phyloP scores from a whole-genome alignment of 2,329 filamentous ascomycete genomes.

The Fusarium sp. region DNA sequence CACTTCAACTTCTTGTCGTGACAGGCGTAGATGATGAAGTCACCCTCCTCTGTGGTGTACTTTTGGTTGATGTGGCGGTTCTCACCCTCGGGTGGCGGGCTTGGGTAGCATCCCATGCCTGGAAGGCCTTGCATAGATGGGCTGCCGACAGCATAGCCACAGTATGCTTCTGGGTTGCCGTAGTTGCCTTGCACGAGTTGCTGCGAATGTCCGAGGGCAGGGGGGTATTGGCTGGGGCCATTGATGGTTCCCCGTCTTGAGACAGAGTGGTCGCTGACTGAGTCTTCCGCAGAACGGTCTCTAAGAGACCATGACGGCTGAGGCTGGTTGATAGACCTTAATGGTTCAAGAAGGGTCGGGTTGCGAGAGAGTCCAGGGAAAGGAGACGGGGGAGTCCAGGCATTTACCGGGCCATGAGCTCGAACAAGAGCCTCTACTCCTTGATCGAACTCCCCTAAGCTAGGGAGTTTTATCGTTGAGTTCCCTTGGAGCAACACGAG shows the following conservation, averaged over 20 bases:
- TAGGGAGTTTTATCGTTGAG: conserved; percentile 48
- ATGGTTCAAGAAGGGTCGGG: conserved; percentile 40
- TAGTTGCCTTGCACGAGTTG: conserved; percentile 39
- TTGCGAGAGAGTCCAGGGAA: conserved; percentile 42
- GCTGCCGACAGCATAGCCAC: conserved; percentile 39
- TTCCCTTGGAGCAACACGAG: conserved; percentile 31
- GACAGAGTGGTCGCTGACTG: conserved; percentile 8
- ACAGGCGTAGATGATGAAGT: conserved; percentile 58
- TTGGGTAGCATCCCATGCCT: conserved; percentile 49
- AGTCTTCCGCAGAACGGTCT: conserved; percentile 23
- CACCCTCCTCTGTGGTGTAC: conserved; percentile 57
- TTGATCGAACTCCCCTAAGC: conserved; percentile 53
- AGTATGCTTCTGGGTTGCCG: conserved; percentile 37
- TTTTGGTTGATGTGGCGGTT: conserved; percentile 57
- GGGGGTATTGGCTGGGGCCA: conserved; percentile 32
- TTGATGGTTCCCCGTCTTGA: conserved; percentile 32
- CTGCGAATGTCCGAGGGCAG: conserved; percentile 29
- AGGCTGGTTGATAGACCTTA: conserved; percentile 21
- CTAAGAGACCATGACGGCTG: conserved; percentile 32
- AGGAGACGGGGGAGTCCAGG: conserved; percentile 47
- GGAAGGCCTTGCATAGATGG: conserved; percentile 38
- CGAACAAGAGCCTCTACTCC: conserved; percentile 53
- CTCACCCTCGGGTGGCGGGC: conserved; percentile 52
- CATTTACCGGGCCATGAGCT: conserved; percentile 45
- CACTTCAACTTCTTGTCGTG: conserved; percentile 58